These are phyloP conservation scores for Limtongia smithiae DNA, from an alignment of 805 yeast species.

Conservation along the genomic window DNA sequence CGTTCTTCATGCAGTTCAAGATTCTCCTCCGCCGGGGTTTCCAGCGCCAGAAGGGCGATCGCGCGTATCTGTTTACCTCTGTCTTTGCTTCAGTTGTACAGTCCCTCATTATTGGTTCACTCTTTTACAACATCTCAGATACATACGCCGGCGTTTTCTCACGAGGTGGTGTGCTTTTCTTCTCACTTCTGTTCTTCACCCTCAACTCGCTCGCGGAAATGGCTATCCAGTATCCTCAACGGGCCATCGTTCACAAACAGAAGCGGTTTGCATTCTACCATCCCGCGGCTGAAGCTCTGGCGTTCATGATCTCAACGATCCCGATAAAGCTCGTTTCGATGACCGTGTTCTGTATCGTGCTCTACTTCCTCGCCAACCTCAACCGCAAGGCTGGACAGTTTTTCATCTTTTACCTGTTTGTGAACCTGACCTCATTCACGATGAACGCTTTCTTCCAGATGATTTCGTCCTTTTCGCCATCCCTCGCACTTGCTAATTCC, in stretches of 20 bases:
- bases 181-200: conserved; percentile 46
- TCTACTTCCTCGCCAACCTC: conserved; percentile 54
- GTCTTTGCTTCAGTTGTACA: conserved; percentile 50
- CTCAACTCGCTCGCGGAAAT: conserved; percentile 47
- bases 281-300: conserved; percentile 62
- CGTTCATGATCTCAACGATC: conserved; percentile 57
- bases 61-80: conserved; percentile 46
- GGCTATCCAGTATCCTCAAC: conserved; percentile 43
- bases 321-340: conserved; percentile 49
- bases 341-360: conserved; percentile 47
- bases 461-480: conserved; percentile 38
- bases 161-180: conserved; percentile 66
- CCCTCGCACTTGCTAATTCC: conserved; percentile 44
- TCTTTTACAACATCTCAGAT: conserved; percentile 52
- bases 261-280: conserved; percentile 55
- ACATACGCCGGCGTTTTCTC: conserved; percentile 56
- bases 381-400: conserved; percentile 53
- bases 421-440: conserved; percentile 45
- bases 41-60: conserved; percentile 56
- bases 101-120: conserved; percentile 59
- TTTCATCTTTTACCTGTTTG: conserved; percentile 49
- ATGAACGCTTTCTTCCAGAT: conserved; percentile 54
- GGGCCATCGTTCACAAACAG: conserved; percentile 59
- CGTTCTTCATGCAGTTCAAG: conserved; percentile 47
- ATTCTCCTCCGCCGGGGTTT: conserved; percentile 31